These are phyloP conservation scores for carrot (Daucus carota) DNA, from an alignment of 129 eudicot species.

Conservation along the genomic window DH1_v3.0 NC_030384.2:31178501-31179000, in stretches of 20 bases:
- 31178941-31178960: conserved; percentile 1
- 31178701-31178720: not conserved
- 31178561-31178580: conserved; percentile 1
- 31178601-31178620: conserved; percentile 5
- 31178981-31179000: conserved; percentile 5
- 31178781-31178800: not conserved
- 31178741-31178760: not conserved
- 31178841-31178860: not conserved
- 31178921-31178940: not conserved
- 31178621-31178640: conserved; percentile 7
- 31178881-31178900: not conserved
- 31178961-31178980: conserved; percentile 6
- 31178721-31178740: not conserved
- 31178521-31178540: conserved; percentile 10
- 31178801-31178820: conserved; percentile 7
- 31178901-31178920: not conserved
- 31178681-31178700: conserved; percentile 5
- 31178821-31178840: not conserved
- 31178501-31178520: not conserved
- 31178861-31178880: conserved; percentile 1
- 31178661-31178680: conserved; percentile 2
- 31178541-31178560: conserved; percentile 5
- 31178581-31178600: conserved; percentile 4
- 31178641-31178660: conserved; percentile 1
- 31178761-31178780: not conserved